phyloP scores from a whole-genome alignment of 2,329 filamentous ascomycete genomes.

The Seiridium unicorne region DNA sequence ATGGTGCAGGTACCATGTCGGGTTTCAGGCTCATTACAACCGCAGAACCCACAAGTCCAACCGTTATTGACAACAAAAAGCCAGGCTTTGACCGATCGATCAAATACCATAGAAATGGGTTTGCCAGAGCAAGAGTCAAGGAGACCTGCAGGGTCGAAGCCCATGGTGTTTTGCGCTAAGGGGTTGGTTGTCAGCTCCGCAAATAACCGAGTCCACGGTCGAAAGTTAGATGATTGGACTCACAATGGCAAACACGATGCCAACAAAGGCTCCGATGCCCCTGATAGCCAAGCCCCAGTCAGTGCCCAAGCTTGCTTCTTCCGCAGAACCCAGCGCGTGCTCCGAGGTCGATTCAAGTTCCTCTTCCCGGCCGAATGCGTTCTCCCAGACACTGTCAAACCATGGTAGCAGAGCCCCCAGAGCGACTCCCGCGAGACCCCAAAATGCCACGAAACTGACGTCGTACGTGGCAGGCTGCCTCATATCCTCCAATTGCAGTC shows the following conservation, averaged over 20 bases:
- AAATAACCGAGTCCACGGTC: not conserved
- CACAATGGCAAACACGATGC: constrained; percentile 72
- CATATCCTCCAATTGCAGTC: constrained; percentile 53
- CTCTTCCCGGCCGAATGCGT: constrained; percentile 37
- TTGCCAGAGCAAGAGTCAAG: constrained; percentile 82
- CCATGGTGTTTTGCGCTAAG: constrained; percentile 85
- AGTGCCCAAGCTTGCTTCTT: constrained; percentile 37
- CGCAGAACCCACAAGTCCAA: constrained; percentile 73
- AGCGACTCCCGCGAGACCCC: constrained; percentile 76
- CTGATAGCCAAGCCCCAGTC: constrained; percentile 71
- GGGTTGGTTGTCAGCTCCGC: constrained; percentile 4
- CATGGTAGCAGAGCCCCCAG: constrained; percentile 81
- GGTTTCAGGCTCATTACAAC: constrained; percentile 74
- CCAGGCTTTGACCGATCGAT: constrained; percentile 88
- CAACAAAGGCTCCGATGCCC: constrained; percentile 59
- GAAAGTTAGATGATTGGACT: constrained; percentile 32
- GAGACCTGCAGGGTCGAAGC: constrained; percentile 92
- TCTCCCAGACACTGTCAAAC: constrained; percentile 75
- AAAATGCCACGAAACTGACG: constrained; percentile 72
- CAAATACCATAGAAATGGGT: constrained; percentile 93
- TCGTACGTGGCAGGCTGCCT: constrained; percentile 39
- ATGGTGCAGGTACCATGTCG: constrained; percentile 71
- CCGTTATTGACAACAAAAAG: constrained; percentile 72
- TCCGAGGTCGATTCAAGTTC: constrained; percentile 15
- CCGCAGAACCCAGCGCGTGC: constrained; percentile 20